Conservation (phyloP, 2,329 filamentous ascomycete species). For the Colletotrichum tropicicola region DNA sequence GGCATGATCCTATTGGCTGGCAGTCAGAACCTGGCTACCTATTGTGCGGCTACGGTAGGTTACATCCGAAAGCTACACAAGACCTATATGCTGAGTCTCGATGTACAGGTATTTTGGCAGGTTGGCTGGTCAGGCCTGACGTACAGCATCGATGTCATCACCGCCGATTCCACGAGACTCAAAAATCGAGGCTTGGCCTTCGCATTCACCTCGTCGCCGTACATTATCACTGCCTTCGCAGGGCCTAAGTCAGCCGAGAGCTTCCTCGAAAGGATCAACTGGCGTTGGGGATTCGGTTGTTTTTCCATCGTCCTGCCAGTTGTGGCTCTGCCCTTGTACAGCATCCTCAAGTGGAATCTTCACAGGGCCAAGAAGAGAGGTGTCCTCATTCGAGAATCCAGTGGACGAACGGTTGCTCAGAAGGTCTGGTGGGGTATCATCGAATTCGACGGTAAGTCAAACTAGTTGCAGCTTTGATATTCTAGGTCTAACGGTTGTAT, state of each 20-base stretch:
- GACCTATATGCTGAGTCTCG: not conserved
- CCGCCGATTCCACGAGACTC: slow-evolving; percentile 65
- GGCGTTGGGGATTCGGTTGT: slow-evolving; percentile 60
- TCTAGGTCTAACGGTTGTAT: not conserved
- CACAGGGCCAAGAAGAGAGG: slow-evolving; percentile 64
- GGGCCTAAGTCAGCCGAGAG: slow-evolving; percentile 44
- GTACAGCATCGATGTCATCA: slow-evolving; percentile 71
- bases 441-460: slow-evolving; percentile 63
- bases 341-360: slow-evolving; percentile 62
- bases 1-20: slow-evolving; percentile 69
- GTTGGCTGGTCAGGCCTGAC: slow-evolving; percentile 68
- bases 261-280: slow-evolving; percentile 41
- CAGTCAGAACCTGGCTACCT: slow-evolving; percentile 50
- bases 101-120: slow-evolving; percentile 64
- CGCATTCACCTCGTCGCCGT: slow-evolving; percentile 50
- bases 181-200: slow-evolving; percentile 48
- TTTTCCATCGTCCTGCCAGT: slow-evolving; percentile 69
- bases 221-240: slow-evolving; percentile 52
- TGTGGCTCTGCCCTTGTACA: slow-evolving; percentile 63
- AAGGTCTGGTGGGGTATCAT: slow-evolving; percentile 58
- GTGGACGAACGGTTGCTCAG: slow-evolving; percentile 54
- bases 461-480: not conserved
- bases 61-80: too few species aligned
- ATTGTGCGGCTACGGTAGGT: slow-evolving; percentile 60
- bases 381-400: slow-evolving; percentile 44